Base-by-base conservation (phyloP, 2,329 filamentous ascomycete species). In the Cryphonectria naterciae region DNA sequence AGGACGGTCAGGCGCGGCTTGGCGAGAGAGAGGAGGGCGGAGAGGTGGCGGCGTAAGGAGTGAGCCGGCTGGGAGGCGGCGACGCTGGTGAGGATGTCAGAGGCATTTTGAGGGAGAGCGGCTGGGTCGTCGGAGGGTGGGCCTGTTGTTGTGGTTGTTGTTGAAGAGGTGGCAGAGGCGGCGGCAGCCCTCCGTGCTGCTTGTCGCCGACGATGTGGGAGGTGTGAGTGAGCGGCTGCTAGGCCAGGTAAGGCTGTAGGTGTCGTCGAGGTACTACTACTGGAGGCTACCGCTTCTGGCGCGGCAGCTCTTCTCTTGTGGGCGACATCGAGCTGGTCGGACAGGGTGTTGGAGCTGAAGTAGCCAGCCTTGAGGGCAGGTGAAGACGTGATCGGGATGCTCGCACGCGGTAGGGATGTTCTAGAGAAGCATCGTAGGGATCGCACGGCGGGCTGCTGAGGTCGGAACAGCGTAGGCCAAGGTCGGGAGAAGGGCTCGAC, bases 1-100 rank as follows among this genome's bases (percentile, higher is more conserved):
- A 99, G 90, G 76, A 97, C 92, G 10, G 94, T 95, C 65, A 99
- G 89, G 68, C 95, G 94, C 4, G 96, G 96, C 80, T 99, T 99
- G n/a, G 95, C 92, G 75, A 99, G 90, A 37, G 96, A 93, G 74
- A 99, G 91, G 77, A 94, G 94, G 41, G 93, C 91, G 32, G 94
- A 93, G 74, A 96, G 79, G 69, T 89, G 87, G 70, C 94, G 93
- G 35, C 87, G 87, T 67, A 88, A 70, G 22, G 89, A 89, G 74
- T 83, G 78, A 10, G 81, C 78, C 11, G 83, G 87, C 68, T 84
- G 85, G 65, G 81, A 81, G 63, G 84, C 86, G 69, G 85, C 89
- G 64, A 81, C 82, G 65, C 82, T 83, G 54, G 88, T 84, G 32
- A 91, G 84, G 22, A 85, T 80, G 5, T 88, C 86, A 4, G 89